Evolutionary conservation across 257 asterid species (phyloP).

Genomic region (Lantana camara): DNA sequence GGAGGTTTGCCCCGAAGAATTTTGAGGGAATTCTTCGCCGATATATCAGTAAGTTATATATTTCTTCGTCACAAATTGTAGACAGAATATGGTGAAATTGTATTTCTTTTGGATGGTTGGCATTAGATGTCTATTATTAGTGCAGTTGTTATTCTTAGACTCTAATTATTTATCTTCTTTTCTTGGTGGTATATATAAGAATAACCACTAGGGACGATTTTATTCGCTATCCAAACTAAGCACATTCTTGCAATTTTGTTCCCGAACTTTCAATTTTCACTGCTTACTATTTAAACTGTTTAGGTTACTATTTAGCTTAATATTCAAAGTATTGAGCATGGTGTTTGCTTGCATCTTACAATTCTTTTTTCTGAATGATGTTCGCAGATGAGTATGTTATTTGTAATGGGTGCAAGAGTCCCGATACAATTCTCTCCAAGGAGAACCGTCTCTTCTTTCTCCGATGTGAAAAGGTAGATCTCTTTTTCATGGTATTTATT

Average conservation of each 20-base stretch:
- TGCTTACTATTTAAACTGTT: no score
- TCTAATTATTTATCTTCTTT: slow-evolving; percentile 3
- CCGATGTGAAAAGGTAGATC: slow-evolving; percentile 85
- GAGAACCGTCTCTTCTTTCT: slow-evolving; percentile 94
- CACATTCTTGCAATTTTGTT: no score
- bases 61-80: not conserved
- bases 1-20: slow-evolving; percentile 96
- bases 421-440: slow-evolving; percentile 84
- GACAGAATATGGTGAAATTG: not conserved
- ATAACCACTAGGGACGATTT: no score
- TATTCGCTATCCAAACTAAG: no score
- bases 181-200: no score
- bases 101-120: not conserved
- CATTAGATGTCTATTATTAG: not conserved
- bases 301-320: no score
- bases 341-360: not conserved
- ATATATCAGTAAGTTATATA: slow-evolving; percentile 71
- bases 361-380: not conserved
- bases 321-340: no score
- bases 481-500: not conserved
- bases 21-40: slow-evolving; percentile 92
- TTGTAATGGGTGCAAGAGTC: slow-evolving; percentile 97
- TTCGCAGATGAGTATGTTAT: slow-evolving; percentile 87
- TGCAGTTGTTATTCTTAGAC: not conserved
- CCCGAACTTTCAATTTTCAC: no score